Percentiles rank a stretch among this genome's conserved stretches.
phyloP scores from a whole-genome alignment of 169 alveolate genomes.

The Pseudocohnilembus persalinus region DNA sequence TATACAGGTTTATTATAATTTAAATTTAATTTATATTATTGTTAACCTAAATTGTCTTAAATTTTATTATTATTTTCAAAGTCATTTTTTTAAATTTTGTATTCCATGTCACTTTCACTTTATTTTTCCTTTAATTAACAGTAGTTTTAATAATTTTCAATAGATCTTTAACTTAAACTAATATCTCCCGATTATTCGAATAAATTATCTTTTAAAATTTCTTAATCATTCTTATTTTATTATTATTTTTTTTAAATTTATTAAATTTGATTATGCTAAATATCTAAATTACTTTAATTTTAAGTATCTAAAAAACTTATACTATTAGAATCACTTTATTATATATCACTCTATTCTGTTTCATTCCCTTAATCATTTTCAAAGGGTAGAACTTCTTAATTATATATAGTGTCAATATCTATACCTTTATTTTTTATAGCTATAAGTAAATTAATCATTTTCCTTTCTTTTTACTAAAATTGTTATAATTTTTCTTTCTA shows the following conservation, averaged over 20 bases:
- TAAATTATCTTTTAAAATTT: too few relatives aligned
- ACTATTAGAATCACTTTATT: too few relatives aligned
- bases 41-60: too few relatives aligned
- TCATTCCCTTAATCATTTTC: too few relatives aligned
- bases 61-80: too few relatives aligned
- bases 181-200: too few relatives aligned
- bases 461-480: conserved; percentile 33
- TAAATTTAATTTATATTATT: background rate
- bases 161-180: too few relatives aligned
- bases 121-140: too few relatives aligned
- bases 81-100: too few relatives aligned
- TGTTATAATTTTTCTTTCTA: conserved; percentile 1
- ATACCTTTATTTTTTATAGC: conserved; percentile 40
- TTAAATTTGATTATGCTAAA: conserved; percentile 11
- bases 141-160: too few relatives aligned
- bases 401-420: conserved; percentile 41
- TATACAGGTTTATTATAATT: background rate
- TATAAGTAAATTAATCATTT: conserved; percentile 29
- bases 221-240: background rate
- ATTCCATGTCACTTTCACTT: too few relatives aligned
- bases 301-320: background rate
- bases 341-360: too few relatives aligned
- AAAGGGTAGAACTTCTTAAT: conserved; percentile 29
- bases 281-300: background rate
- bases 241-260: background rate